Evolutionary conservation across 192 early-diverging fungal species (phyloP).

Genomic region (Polychytrium aggregatum): DNA sequence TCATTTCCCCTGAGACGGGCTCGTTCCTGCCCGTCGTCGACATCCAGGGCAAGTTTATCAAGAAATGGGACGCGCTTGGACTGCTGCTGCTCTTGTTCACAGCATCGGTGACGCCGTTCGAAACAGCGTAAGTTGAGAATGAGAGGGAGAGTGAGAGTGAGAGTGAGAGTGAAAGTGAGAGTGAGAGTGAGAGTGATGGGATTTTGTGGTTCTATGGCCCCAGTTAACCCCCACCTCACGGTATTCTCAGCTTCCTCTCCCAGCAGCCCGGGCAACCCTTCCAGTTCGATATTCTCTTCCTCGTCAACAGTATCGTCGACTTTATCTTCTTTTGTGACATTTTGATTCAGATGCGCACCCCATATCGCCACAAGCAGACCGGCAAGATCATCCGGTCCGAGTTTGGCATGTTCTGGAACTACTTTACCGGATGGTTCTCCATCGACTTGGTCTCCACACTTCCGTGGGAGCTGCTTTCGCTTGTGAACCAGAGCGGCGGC

Average conservation of each 20-base stretch:
- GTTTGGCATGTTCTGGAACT: constrained; percentile 14
- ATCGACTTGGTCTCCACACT: constrained; percentile 34
- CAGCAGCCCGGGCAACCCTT: neutral
- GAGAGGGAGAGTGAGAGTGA: too few species aligned
- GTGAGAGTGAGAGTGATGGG: too few species aligned
- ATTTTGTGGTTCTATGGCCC: neutral
- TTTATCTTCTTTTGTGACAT: constrained; percentile 37
- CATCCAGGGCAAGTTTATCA: constrained; percentile 20
- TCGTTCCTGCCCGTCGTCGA: constrained; percentile 22
- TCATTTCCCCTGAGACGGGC: constrained; percentile 12
- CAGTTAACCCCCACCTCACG: neutral
- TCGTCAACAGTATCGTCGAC: constrained; percentile 35
- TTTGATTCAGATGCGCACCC: constrained; percentile 35
- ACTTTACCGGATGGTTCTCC: constrained; percentile 28
- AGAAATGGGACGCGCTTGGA: constrained; percentile 35
- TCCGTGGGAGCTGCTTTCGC: constrained; percentile 29
- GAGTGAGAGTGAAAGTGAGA: too few species aligned
- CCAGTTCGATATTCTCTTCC: constrained; percentile 32
- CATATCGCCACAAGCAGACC: constrained; percentile 30
- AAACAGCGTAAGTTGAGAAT: constrained; percentile 38
- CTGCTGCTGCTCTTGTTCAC: constrained; percentile 37
- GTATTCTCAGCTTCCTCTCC: constrained; percentile 5
- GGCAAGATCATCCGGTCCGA: constrained; percentile 26
- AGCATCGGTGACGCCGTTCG: constrained; percentile 35
- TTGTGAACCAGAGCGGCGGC: constrained; percentile 1